A percentile compares a stretch with the other conserved stretches of the same genome.
Conservation (phyloP, 352 stramenopile genomes). For the Phytophthora pinifolia region DNA sequence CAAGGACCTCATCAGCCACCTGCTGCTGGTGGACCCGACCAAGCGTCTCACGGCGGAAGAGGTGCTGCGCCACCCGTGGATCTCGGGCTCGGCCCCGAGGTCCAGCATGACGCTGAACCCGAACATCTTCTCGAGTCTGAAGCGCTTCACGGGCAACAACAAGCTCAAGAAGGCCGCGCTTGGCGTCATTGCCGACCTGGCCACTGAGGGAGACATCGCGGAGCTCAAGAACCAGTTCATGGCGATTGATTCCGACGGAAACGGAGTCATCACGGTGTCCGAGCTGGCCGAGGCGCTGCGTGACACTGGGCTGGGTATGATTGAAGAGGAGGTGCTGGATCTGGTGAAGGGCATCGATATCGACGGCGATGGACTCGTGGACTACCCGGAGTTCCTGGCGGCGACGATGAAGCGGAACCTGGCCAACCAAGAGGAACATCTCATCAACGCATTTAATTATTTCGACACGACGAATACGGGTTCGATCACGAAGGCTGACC, state of each 20-base stretch:
- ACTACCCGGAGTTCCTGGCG: slow-evolving; percentile 91
- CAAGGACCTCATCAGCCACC: slow-evolving; percentile 94
- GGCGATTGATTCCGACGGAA: slow-evolving; percentile 83
- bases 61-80: slow-evolving; percentile 80
- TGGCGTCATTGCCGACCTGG: slow-evolving; percentile 84
- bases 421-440: slow-evolving; percentile 85
- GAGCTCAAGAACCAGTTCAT: slow-evolving; percentile 89
- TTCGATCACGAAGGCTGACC: slow-evolving; percentile 86
- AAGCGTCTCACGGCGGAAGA: slow-evolving; percentile 93
- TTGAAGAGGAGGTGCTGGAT: slow-evolving; percentile 88
- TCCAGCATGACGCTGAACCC: slow-evolving; percentile 79
- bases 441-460: slow-evolving; percentile 91
- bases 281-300: slow-evolving; percentile 83
- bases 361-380: slow-evolving; percentile 83
- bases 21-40: slow-evolving; percentile 92
- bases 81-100: slow-evolving; percentile 75
- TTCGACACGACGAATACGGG: slow-evolving; percentile 88
- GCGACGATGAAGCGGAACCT: slow-evolving; percentile 91
- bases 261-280: slow-evolving; percentile 89
- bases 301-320: slow-evolving; percentile 84
- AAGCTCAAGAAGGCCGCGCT: slow-evolving; percentile 90
- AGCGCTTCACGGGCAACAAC: slow-evolving; percentile 89
- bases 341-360: slow-evolving; percentile 91
- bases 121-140: slow-evolving; percentile 85
- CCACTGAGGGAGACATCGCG: slow-evolving; percentile 80